Evolutionary conservation across 2,329 filamentous ascomycete species (phyloP), one percentile per base, ranked within the genome.

Genomic region (Byssothecium circinans): DNA sequence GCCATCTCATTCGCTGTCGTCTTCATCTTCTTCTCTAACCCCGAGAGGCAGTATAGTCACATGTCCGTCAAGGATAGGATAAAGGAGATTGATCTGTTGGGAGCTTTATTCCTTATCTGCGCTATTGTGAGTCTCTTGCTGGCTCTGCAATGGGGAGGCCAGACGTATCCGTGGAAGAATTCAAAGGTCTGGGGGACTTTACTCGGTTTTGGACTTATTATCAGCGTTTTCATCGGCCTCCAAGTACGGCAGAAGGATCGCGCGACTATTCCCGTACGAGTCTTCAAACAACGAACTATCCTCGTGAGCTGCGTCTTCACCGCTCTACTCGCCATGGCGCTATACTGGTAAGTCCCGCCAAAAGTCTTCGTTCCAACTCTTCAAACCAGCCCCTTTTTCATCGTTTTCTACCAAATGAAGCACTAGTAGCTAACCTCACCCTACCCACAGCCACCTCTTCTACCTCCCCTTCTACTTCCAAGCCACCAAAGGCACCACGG

Each of bases 171-270:
- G 42, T 85, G 81, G 81, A 58, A 68, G 40, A 71, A 72, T 8
- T 74, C 70, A 0, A 67, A 71, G 0, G 72, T 74, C n/a, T 82
- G 83, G 51, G 72, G 71, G 0, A 67, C 77, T 1, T 78, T 79
- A 61, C 67, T 78, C 3, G 58, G 79, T 1, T 77, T 77, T 18
- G 78, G 71, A 0, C 62, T 81, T 0, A 57, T 77, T 0, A 69
- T 77, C 30, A 60, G 76, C 18, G 53, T 71, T 4, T 82, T 83
- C 51, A 62, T 70, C 36, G 50, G 17, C 10, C 56, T 70, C 8
- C 64, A 72, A 38, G 46, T 68, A 25, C 51, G 58, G 15, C 59
- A 64, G 35, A 50, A 58, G 12, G 66, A 69, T 15, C 49, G 57
- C 4, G 65, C 66, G 3, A 71, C 67, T 0, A 61, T 71, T 3